Percentiles rank a stretch among this genome's conserved stretches.
Evolutionary conservation across 495 filamentous ascomycete genomes (phyloP).

Genomic region (Cladorrhinum samala): DNA sequence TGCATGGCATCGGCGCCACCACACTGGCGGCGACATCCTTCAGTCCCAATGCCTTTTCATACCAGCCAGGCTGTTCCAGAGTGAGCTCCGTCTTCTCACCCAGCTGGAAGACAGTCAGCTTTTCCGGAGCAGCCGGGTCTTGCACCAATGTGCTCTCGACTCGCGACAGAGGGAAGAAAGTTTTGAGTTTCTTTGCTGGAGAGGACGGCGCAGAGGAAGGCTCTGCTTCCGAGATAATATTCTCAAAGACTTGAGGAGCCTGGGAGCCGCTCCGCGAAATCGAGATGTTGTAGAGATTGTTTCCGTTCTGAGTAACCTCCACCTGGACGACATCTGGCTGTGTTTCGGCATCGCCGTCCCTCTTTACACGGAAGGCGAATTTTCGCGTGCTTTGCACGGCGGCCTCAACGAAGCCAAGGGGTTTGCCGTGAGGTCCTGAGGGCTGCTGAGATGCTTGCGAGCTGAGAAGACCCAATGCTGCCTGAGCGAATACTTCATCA

Average conservation of each 20-base stretch:
- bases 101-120: slow-evolving; percentile 73
- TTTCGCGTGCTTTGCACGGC: slow-evolving; percentile 34
- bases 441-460: slow-evolving; percentile 20
- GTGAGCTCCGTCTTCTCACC: slow-evolving; percentile 70
- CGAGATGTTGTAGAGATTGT: slow-evolving; percentile 56
- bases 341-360: slow-evolving; percentile 37
- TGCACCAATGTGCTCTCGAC: slow-evolving; percentile 74
- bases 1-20: slow-evolving; percentile 86
- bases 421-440: slow-evolving; percentile 38
- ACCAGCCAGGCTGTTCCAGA: slow-evolving; percentile 67
- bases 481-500: slow-evolving; percentile 72
- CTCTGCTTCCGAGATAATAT: slow-evolving; percentile 39
- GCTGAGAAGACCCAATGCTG: slow-evolving; percentile 63
- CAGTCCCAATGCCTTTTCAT: slow-evolving; percentile 76
- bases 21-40: slow-evolving; percentile 79
- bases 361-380: slow-evolving; percentile 49
- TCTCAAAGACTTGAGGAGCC: slow-evolving; percentile 33
- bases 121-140: slow-evolving; percentile 50
- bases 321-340: slow-evolving; percentile 44
- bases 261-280: slow-evolving; percentile 44
- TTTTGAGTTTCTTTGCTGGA: slow-evolving; percentile 37
- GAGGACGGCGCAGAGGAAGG: slow-evolving; percentile 17
- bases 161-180: slow-evolving; percentile 69
- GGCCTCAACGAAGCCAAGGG: slow-evolving; percentile 49
- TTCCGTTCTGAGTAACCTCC: slow-evolving; percentile 56